Base-by-base conservation (phyloP, 83 land plant species). In the Diphasiastrum complanatum region DNA sequence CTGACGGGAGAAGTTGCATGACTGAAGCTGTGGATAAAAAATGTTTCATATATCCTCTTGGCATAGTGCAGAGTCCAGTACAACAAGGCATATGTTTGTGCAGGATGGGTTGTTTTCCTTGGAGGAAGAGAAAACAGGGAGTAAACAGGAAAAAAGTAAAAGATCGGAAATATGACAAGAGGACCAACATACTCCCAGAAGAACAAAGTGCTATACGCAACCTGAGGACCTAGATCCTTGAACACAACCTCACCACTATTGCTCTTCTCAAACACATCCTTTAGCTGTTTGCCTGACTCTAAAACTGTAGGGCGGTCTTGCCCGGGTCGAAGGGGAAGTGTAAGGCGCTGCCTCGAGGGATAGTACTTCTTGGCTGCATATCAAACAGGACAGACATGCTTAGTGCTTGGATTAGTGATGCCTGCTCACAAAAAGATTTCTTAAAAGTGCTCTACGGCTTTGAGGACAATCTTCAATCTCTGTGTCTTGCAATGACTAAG, bases 51-150 rank as follows among this genome's bases (percentile, higher is more conserved):
- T 28, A 88, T 85, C 0, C 96, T 75, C 60, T 91, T 91, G 73
- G 78, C 80, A 71, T 91, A 91, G 46, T 91, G 97, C 72, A 91
- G 78, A 58, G 85, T 85, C 97, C 97, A 91, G 66, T 85, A 85
- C 65, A 77, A 83, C 64, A 85, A 58, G 16, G 97, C 97, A 75
- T 88, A 91, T 1, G 90, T 88, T 72, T 88, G 97, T 35, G 69
- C 96, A 1, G 87, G 95, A 71, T 78, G 87, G 16, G 62, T 83
- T 27, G 69, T 75, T 47, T 77, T 71, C 46, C 79, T 75, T 3
- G 35, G 67, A 20, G 85, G 79, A 29, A 82, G 84, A 22, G 88
- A 87, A 64, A 91, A 81, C 59, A 50, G 81, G 47, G 85, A 75
- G 74, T 91, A 91, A 3, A 91, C 79, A 27, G 95, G 95, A 47